phyloP scores from a whole-genome alignment of 352 stramenopile species.

The Globisporangium rhizosaccharum region DNA sequence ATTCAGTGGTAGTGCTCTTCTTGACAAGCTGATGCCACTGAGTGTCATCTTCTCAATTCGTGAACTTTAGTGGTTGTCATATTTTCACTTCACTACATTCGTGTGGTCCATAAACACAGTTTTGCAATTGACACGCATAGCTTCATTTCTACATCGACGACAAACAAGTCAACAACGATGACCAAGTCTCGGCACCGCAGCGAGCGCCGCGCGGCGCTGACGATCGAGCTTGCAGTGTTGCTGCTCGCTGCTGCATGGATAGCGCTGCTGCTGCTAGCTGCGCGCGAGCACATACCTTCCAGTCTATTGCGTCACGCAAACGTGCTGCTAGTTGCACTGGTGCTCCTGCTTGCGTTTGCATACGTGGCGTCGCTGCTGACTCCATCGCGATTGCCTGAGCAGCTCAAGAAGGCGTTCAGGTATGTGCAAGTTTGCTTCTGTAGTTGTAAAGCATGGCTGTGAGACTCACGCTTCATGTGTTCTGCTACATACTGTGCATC shows the following conservation, averaged over 20 bases:
- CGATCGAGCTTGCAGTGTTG: constrained; percentile 6
- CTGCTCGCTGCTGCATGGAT: constrained; percentile 5
- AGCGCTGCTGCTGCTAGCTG: neutral
- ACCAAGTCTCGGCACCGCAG: too few relatives aligned
- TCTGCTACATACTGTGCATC: neutral
- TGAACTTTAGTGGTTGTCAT: too few relatives aligned
- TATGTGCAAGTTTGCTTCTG: neutral
- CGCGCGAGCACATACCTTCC: neutral
- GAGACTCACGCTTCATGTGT: neutral
- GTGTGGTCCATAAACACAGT: too few relatives aligned
- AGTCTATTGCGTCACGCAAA: neutral
- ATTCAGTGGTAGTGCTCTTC: too few relatives aligned
- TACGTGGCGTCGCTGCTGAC: neutral
- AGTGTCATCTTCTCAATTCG: too few relatives aligned
- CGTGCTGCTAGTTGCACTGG: constrained; percentile 1
- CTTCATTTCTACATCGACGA: too few relatives aligned
- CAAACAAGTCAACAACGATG: too few relatives aligned
- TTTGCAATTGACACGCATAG: too few relatives aligned
- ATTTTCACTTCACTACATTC: too few relatives aligned
- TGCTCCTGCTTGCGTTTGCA: constrained; percentile 2
- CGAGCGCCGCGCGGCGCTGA: constrained; percentile 9
- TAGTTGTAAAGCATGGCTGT: neutral
- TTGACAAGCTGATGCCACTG: too few relatives aligned
- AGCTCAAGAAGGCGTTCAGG: constrained; percentile 8
- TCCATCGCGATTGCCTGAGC: constrained; percentile 3